phyloP scores from a whole-genome alignment of 129 eudicot species.

The Tanacetum coccineum region DNA sequence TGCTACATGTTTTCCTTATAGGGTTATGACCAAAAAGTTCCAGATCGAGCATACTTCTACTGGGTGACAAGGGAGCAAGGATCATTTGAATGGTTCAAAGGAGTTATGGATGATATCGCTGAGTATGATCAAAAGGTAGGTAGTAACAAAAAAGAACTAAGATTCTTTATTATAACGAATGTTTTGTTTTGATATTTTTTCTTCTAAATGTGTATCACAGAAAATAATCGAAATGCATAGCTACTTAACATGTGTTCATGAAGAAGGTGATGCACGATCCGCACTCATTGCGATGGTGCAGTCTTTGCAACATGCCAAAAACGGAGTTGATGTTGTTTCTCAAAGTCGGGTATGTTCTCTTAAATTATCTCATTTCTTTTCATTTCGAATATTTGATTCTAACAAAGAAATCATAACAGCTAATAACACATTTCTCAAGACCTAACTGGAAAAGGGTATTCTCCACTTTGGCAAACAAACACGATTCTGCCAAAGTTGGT shows the following conservation, averaged over 20 bases:
- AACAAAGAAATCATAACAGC: slow-evolving; percentile 39
- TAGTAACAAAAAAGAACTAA: neutral
- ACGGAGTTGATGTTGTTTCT: slow-evolving; percentile 94
- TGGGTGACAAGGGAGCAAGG: slow-evolving; percentile 99
- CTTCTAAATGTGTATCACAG: slow-evolving; percentile 40
- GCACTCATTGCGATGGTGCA: slow-evolving; percentile 97
- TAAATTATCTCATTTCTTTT: neutral
- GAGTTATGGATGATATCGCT: slow-evolving; percentile 94
- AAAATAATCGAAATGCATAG: slow-evolving; percentile 84
- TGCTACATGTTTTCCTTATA: slow-evolving; percentile 7
- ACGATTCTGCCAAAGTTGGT: slow-evolving; percentile 61
- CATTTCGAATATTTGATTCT: slow-evolving; percentile 1
- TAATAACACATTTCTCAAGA: slow-evolving; percentile 89
- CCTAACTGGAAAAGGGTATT: slow-evolving; percentile 96
- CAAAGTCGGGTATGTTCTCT: slow-evolving; percentile 70
- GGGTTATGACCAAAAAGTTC: slow-evolving; percentile 42
- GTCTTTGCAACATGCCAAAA: slow-evolving; percentile 88
- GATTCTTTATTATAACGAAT: neutral
- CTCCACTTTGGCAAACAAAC: slow-evolving; percentile 50
- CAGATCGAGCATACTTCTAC: slow-evolving; percentile 85
- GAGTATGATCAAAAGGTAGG: slow-evolving; percentile 70
- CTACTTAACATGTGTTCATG: slow-evolving; percentile 93
- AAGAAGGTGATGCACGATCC: slow-evolving; percentile 98
- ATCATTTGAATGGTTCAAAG: slow-evolving; percentile 97
- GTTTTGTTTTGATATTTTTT: neutral